Percentiles rank a stretch among this genome's conserved stretches.
phyloP scores from a whole-genome alignment of 768 basidiomycete species.

The Crassisporium funariophilum region DNA sequence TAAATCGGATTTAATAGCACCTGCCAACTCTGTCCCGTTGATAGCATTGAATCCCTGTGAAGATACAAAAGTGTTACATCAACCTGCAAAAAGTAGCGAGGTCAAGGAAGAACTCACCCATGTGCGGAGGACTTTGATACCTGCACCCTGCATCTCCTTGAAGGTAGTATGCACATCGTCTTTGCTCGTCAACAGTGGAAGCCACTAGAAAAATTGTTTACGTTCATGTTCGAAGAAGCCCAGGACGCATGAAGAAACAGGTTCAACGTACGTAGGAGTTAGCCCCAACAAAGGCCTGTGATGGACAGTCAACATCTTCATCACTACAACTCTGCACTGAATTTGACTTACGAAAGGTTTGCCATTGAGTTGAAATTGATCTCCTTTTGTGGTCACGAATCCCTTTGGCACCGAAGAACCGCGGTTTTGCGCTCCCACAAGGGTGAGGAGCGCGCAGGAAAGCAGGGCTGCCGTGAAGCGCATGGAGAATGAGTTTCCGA shows the following conservation, averaged over 20 bases:
- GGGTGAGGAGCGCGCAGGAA: conserved; percentile 7
- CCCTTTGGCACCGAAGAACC: conserved; percentile 33
- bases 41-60: conserved; percentile 46
- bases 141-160: conserved; percentile 47
- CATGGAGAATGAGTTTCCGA: neutral
- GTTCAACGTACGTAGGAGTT: conserved; percentile 49
- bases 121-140: conserved; percentile 55
- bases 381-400: conserved; percentile 46
- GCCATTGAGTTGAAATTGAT: conserved; percentile 47
- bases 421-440: conserved; percentile 3
- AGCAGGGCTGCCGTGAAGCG: conserved; percentile 1
- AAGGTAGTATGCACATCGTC: conserved; percentile 53
- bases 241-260: neutral
- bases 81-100: neutral
- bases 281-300: conserved; percentile 50
- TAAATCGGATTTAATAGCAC: conserved; percentile 41
- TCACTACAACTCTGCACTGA: neutral
- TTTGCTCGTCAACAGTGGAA: conserved; percentile 50
- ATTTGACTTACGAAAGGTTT: conserved; percentile 46
- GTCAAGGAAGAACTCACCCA: conserved; percentile 38
- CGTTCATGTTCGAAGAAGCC: too few relatives aligned
- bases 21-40: conserved; percentile 46
- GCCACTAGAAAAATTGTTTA: conserved; percentile 41
- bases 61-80: too few relatives aligned
- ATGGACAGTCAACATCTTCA: neutral